Conservation (phyloP, 208 protist genomes). For the Wallacemonas sp. region DNA sequence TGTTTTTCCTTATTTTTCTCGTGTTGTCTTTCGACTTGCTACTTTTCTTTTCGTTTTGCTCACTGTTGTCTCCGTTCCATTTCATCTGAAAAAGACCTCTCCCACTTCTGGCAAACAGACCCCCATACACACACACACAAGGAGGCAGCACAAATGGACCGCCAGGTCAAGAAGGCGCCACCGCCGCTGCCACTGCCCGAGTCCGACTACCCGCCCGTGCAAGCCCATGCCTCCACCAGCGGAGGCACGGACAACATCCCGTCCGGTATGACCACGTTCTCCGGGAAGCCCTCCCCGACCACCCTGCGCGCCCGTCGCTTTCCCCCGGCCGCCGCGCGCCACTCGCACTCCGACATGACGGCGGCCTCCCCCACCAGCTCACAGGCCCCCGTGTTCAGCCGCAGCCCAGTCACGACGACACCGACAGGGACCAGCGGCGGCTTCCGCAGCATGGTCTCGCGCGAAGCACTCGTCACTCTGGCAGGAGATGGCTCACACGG, state of each 20-base stretch:
- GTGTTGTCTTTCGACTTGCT: too few species aligned
- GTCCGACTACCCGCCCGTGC: conserved; percentile 12
- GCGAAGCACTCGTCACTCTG: neutral
- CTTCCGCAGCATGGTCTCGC: neutral
- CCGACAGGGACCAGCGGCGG: neutral
- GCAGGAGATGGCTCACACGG: neutral
- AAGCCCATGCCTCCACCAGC: too few species aligned
- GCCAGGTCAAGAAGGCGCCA: conserved; percentile 10
- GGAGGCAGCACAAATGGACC: conserved; percentile 2
- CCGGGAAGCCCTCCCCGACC: conserved; percentile 17
- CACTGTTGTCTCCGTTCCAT: neutral
- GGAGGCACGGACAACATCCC: too few species aligned
- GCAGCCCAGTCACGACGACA: neutral
- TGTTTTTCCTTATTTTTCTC: conserved; percentile 4
- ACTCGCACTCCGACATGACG: neutral
- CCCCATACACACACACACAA: too few species aligned
- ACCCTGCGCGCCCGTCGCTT: conserved; percentile 35
- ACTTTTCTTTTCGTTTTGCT: too few species aligned
- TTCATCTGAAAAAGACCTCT: too few species aligned
- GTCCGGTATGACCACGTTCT: too few species aligned
- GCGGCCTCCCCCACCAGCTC: neutral
- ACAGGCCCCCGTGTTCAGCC: neutral
- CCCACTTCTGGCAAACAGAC: too few species aligned
- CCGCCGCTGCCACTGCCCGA: conserved; percentile 13
- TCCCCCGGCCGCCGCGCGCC: conserved; percentile 15